Evolutionary conservation across 768 basidiomycete genomes (phyloP).

Genomic region (Naganishia vaughanmartiniae): DNA sequence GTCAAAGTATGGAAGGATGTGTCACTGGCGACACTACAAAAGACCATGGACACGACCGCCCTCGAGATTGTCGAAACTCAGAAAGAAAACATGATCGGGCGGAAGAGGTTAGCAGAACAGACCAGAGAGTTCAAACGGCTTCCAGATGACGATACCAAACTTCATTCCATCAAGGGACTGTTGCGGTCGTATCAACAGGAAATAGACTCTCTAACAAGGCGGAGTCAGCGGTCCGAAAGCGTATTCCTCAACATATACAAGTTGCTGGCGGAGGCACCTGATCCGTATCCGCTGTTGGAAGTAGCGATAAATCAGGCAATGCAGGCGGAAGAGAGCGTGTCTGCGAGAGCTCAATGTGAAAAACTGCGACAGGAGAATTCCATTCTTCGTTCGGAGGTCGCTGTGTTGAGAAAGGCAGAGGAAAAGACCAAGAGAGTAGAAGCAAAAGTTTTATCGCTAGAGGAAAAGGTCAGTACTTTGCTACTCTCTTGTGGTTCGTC

Average conservation of each 20-base stretch:
- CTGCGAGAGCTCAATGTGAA: slow-evolving; percentile 71
- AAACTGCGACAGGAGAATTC: slow-evolving; percentile 76
- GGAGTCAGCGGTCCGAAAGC: slow-evolving; percentile 87
- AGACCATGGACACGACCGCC: slow-evolving; percentile 85
- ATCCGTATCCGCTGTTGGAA: slow-evolving; percentile 94
- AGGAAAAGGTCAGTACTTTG: slow-evolving; percentile 65
- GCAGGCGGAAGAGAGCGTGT: slow-evolving; percentile 74
- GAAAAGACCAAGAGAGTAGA: slow-evolving; percentile 74
- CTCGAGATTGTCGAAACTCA: slow-evolving; percentile 97
- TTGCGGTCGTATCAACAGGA: slow-evolving; percentile 95
- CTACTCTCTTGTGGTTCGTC: not conserved
- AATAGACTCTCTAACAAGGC: slow-evolving; percentile 90
- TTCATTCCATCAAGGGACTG: slow-evolving; percentile 79
- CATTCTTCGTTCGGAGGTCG: slow-evolving; percentile 68
- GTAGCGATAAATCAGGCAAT: slow-evolving; percentile 94
- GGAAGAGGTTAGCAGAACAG: slow-evolving; percentile 90
- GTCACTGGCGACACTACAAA: slow-evolving; percentile 84
- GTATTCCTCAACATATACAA: slow-evolving; percentile 97
- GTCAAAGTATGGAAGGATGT: slow-evolving; percentile 89
- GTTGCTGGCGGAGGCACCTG: slow-evolving; percentile 90
- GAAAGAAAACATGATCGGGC: slow-evolving; percentile 90
- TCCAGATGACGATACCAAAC: slow-evolving; percentile 77
- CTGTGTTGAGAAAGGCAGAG: slow-evolving; percentile 66
- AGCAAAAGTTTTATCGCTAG: slow-evolving; percentile 69
- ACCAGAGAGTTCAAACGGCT: slow-evolving; percentile 98